Percentiles rank a stretch among this genome's conserved stretches.
Conservation (phyloP, 176 grass and related monocot genomes). For the Poa pratensis region DNA sequence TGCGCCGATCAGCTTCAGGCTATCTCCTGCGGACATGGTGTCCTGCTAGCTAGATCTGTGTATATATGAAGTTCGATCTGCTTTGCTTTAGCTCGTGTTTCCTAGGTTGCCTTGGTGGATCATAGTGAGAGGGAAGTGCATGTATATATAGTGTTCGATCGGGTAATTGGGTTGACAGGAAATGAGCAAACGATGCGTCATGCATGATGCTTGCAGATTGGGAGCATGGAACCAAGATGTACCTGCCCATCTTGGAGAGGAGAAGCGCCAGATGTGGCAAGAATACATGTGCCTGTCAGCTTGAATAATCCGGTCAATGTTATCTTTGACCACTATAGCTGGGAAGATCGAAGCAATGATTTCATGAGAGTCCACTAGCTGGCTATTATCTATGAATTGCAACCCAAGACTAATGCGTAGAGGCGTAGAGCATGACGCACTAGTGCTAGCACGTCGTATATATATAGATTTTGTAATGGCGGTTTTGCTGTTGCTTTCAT, state of each 20-base stretch:
- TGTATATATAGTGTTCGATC: not conserved
- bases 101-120: not conserved
- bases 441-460: too few species aligned
- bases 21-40: not conserved
- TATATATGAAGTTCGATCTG: too few species aligned
- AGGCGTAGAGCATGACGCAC: too few species aligned
- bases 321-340: not conserved
- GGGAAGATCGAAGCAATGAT: not conserved
- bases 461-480: too few species aligned
- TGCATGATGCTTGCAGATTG: too few species aligned
- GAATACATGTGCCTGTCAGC: not conserved
- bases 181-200: too few species aligned
- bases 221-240: too few species aligned
- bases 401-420: not conserved
- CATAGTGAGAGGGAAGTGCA: not conserved
- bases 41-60: too few species aligned
- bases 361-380: not conserved
- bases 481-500: too few species aligned
- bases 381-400: not conserved
- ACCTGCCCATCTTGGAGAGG: too few species aligned
- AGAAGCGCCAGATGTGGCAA: not conserved
- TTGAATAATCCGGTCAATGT: not conserved
- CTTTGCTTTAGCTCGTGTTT: not conserved
- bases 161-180: not conserved
- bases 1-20: conserved; percentile 44